Conservation (phyloP, 139 green algal genomes). For the Eudorina sp. region DNA sequence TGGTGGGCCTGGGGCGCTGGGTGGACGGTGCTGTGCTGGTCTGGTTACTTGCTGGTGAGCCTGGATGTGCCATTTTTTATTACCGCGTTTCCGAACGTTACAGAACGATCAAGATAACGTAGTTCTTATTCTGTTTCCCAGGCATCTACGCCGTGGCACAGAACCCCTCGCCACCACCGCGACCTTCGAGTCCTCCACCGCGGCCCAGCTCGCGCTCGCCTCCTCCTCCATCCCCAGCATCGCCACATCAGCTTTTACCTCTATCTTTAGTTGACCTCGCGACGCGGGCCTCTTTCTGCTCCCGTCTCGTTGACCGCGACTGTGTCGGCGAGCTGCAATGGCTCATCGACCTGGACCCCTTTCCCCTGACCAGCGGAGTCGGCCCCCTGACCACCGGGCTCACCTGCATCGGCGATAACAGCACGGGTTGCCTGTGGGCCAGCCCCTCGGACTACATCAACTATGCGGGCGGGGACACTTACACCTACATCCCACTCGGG, state of each 20-base stretch:
- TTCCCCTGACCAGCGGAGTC: background rate
- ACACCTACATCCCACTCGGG: background rate
- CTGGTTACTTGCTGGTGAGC: too few species aligned
- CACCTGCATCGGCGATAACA: background rate
- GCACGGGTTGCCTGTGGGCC: background rate
- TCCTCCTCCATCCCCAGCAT: background rate
- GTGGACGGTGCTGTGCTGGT: too few species aligned
- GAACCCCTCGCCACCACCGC: background rate
- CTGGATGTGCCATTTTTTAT: too few species aligned
- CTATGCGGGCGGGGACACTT: background rate
- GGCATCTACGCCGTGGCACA: too few species aligned
- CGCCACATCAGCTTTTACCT: background rate
- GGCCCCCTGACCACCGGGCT: background rate
- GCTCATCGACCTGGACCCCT: constrained; percentile 28
- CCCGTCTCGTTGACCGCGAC: background rate
- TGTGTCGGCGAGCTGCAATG: constrained; percentile 7
- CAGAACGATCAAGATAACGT: too few species aligned
- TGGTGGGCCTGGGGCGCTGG: too few species aligned
- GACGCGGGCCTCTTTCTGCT: background rate
- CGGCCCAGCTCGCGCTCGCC: background rate
- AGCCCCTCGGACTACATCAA: background rate
- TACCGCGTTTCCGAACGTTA: too few species aligned
- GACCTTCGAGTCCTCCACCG: background rate
- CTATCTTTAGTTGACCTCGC: background rate
- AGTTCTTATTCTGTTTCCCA: too few species aligned